A percentile compares a stretch with the other conserved stretches of the same genome.
phyloP scores from a whole-genome alignment of 1,139 yeast genomes.

The Candida neerlandica region DNA sequence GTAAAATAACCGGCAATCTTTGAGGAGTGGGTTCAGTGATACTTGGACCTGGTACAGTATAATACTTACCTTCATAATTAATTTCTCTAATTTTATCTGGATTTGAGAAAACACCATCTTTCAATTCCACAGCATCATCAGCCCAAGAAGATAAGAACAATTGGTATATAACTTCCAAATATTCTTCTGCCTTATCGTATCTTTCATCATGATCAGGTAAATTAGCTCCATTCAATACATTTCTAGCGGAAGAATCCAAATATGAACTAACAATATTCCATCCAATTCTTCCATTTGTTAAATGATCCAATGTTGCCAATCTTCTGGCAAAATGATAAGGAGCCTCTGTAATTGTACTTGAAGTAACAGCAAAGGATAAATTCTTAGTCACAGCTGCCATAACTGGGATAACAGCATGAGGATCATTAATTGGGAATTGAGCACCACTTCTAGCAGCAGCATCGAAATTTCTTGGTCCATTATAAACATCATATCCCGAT shows the following conservation, averaged over 20 bases:
- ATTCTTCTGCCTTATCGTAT: slow-evolving; percentile 46
- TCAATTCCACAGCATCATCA: slow-evolving; percentile 36
- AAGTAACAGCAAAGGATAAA: slow-evolving; percentile 42
- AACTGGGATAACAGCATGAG: slow-evolving; percentile 42
- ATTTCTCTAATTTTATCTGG: slow-evolving; percentile 21
- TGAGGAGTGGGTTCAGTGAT: slow-evolving; percentile 47
- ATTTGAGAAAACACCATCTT: slow-evolving; percentile 31
- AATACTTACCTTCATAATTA: slow-evolving; percentile 38
- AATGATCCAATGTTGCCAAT: slow-evolving; percentile 44
- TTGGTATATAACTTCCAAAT: slow-evolving; percentile 42
- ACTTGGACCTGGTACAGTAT: slow-evolving; percentile 46
- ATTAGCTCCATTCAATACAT: slow-evolving; percentile 34
- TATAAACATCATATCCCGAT: slow-evolving; percentile 44
- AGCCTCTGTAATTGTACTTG: slow-evolving; percentile 46
- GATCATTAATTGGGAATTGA: slow-evolving; percentile 46
- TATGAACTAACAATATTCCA: slow-evolving; percentile 48
- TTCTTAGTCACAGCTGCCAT: slow-evolving; percentile 46
- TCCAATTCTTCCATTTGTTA: slow-evolving; percentile 48
- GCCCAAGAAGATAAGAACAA: slow-evolving; percentile 46
- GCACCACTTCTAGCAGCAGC: slow-evolving; percentile 43
- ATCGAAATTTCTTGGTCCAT: slow-evolving; percentile 36
- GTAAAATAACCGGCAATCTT: slow-evolving; percentile 45
- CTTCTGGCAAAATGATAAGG: slow-evolving; percentile 49
- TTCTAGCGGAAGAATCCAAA: slow-evolving; percentile 44
- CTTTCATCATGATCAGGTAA: slow-evolving; percentile 45